Conservation (phyloP, 2,329 filamentous ascomycete species). For the Venturiaceae sp. region DNA sequence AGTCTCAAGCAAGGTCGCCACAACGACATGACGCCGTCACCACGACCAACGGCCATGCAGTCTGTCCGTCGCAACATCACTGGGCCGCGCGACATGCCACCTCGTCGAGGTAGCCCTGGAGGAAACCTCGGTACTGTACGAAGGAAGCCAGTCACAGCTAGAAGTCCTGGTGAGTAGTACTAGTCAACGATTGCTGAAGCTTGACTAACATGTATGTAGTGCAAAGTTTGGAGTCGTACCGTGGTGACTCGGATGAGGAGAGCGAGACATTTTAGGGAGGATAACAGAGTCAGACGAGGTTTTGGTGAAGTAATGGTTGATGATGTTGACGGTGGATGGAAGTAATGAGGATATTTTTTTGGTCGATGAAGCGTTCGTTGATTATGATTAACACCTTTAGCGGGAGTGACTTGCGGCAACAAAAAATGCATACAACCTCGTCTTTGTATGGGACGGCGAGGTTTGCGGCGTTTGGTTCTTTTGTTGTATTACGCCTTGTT, state of each 20-base stretch:
- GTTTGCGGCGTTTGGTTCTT: not conserved
- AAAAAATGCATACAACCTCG: not conserved
- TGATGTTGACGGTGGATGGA: not conserved
- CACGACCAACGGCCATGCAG: constrained; percentile 8
- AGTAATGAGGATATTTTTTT: not conserved
- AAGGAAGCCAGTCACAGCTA: not conserved
- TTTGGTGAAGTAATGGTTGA: not conserved
- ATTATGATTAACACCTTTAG: not conserved
- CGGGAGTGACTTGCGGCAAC: not conserved
- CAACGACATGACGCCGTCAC: constrained; percentile 7
- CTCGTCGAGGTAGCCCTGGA: not conserved
- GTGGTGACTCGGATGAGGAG: constrained; percentile 3
- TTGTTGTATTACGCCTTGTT: not conserved
- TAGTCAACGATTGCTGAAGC: not conserved
- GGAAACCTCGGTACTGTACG: not conserved
- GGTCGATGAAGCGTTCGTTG: not conserved
- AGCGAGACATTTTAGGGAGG: not conserved
- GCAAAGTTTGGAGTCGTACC: constrained; percentile 3
- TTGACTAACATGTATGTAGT: not conserved
- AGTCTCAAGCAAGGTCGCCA: not conserved
- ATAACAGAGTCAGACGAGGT: not conserved
- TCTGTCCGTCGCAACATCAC: constrained; percentile 7
- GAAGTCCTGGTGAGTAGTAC: not conserved
- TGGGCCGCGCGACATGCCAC: constrained; percentile 8
- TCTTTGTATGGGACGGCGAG: not conserved